These are phyloP conservation scores for Teratosphaeria zuluensis DNA, from an alignment of 2,329 filamentous ascomycete species.

Conservation along the genomic window DNA sequence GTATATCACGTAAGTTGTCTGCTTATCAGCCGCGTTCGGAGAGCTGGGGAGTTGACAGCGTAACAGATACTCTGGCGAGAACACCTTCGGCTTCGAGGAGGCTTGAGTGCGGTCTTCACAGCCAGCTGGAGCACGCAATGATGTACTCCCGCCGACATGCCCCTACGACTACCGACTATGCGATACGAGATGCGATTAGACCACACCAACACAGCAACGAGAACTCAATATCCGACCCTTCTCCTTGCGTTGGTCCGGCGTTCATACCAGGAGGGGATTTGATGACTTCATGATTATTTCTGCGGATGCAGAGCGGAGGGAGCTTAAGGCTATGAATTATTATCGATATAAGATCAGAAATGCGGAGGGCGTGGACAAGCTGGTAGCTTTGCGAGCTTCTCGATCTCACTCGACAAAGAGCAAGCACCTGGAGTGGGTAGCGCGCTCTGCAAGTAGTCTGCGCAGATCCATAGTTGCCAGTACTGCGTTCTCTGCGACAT, in stretches of 20 bases:
- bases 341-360: background rate
- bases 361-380: background rate
- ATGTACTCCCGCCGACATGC: background rate
- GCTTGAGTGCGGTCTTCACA: slow-evolving; percentile 9
- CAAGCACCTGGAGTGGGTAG: background rate
- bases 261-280: background rate
- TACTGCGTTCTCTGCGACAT: background rate
- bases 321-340: background rate
- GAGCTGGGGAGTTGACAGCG: background rate
- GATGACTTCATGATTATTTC: background rate
- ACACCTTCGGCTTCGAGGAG: slow-evolving; percentile 68
- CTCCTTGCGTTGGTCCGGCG: background rate
- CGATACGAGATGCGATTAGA: background rate
- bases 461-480: background rate
- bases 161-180: slow-evolving; percentile 1
- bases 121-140: background rate
- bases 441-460: background rate
- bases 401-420: background rate
- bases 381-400: background rate
- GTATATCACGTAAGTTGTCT: slow-evolving; percentile 74
- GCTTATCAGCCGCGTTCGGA: background rate
- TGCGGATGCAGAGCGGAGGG: background rate
- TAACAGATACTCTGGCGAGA: slow-evolving; percentile 84
- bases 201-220: background rate
- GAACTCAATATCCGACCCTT: background rate